These are phyloP conservation scores for Schizophyllum commune DNA, from an alignment of 1,284 basidiomycete species.

Conservation along the genomic window DNA sequence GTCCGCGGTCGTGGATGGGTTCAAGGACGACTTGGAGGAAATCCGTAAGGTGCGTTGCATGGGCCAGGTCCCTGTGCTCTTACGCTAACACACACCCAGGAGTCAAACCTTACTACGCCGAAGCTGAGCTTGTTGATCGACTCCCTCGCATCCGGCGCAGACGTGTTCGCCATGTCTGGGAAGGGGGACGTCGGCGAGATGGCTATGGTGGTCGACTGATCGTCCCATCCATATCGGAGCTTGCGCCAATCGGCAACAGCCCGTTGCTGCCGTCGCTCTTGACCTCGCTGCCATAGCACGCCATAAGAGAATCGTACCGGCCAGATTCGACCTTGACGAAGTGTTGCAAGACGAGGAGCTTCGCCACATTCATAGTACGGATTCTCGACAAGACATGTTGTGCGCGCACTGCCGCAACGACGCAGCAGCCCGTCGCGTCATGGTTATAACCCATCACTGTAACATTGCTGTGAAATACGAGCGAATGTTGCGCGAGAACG, in stretches of 20 bases:
- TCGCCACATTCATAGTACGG: too few relatives aligned
- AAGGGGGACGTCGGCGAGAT: constrained; percentile 32
- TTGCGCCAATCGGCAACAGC: too few relatives aligned
- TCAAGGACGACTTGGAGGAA: constrained; percentile 68
- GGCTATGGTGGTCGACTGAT: constrained; percentile 33
- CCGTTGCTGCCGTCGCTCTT: background rate
- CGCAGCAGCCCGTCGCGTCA: too few relatives aligned
- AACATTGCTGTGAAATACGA: too few relatives aligned
- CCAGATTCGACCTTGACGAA: too few relatives aligned
- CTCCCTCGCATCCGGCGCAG: constrained; percentile 67
- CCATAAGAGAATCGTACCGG: too few relatives aligned
- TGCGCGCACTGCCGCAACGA: too few relatives aligned
- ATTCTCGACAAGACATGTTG: too few relatives aligned
- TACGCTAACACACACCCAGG: constrained; percentile 31
- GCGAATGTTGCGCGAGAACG: too few relatives aligned
- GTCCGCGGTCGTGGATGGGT: constrained; percentile 68
- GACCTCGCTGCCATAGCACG: background rate
- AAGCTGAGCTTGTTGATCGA: constrained; percentile 66
- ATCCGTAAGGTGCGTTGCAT: constrained; percentile 55
- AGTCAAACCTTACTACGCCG: constrained; percentile 60
- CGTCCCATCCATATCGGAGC: too few relatives aligned
- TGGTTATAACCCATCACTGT: too few relatives aligned
- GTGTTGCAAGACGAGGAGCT: too few relatives aligned
- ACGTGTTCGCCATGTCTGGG: constrained; percentile 49
- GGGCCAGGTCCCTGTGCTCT: background rate